phyloP scores from a whole-genome alignment of 2,329 filamentous ascomycete genomes.

The Colletotrichum viniferum region DNA sequence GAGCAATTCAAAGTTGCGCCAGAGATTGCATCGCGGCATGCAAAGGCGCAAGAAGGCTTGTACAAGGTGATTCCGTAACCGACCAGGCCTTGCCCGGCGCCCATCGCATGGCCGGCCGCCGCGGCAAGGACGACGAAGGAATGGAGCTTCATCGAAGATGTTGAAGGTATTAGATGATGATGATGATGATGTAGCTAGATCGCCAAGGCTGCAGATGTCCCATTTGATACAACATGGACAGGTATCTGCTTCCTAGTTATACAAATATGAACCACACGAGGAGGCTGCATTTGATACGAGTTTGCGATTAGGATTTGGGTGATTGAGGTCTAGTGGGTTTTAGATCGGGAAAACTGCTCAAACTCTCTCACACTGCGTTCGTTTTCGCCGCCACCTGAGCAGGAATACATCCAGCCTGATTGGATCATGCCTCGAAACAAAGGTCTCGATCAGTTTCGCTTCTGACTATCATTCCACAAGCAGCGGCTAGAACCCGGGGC shows the following conservation, averaged over 20 bases:
- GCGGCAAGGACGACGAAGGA: not conserved
- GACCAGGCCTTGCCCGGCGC: not conserved
- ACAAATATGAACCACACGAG: not conserved
- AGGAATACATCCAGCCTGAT: not conserved
- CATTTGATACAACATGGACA: too few relatives aligned
- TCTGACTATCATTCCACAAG: not conserved
- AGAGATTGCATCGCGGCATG: conserved; percentile 34
- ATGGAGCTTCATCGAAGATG: not conserved
- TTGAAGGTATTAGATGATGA: not conserved
- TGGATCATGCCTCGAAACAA: not conserved
- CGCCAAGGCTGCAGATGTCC: not conserved
- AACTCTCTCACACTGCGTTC: not conserved
- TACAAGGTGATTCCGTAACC: conserved; percentile 27
- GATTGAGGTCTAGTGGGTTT: not conserved
- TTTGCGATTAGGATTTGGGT: not conserved
- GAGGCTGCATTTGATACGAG: not conserved
- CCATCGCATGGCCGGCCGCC: not conserved
- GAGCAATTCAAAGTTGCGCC: conserved; percentile 18
- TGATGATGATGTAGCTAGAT: not conserved
- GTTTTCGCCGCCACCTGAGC: not conserved
- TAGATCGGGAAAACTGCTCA: not conserved
- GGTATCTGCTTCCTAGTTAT: not conserved
- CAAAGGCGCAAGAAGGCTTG: conserved; percentile 38
- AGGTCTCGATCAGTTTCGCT: not conserved
- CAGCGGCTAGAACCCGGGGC: not conserved